Percentiles rank a stretch among this genome's conserved stretches.
Evolutionary conservation across 345 rosid genomes (phyloP).

Genomic region (Passiflora organensis): DNA sequence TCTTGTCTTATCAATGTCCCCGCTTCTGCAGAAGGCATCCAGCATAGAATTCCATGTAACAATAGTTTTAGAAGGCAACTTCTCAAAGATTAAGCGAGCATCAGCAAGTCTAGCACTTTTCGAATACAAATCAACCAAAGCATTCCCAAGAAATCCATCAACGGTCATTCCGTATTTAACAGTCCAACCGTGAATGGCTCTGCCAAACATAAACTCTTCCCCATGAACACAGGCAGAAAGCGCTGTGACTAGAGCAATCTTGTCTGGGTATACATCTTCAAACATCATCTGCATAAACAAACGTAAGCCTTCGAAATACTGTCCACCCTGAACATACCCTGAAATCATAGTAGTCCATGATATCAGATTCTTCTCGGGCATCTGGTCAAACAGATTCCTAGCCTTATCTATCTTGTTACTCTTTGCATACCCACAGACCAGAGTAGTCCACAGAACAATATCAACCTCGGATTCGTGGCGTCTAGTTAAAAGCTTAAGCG

Average conservation of each 20-base stretch:
- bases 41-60: conserved; percentile 25
- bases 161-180: not conserved
- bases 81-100: conserved; percentile 5
- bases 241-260: conserved; percentile 12
- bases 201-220: conserved; percentile 9
- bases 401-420: conserved; percentile 9
- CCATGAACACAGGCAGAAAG: conserved; percentile 17
- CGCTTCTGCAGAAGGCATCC: conserved; percentile 19
- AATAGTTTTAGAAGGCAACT: conserved; percentile 18
- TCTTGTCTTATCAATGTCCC: conserved; percentile 2
- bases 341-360: conserved; percentile 13
- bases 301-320: not conserved
- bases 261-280: conserved; percentile 11
- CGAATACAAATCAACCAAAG: conserved; percentile 12
- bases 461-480: not conserved
- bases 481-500: not conserved
- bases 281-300: conserved; percentile 9
- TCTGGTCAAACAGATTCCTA: conserved; percentile 10
- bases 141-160: conserved; percentile 22
- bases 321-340: conserved; percentile 5
- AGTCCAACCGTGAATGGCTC: conserved; percentile 1
- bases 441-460: conserved; percentile 7
- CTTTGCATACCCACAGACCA: conserved; percentile 7
- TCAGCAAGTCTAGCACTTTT: conserved; percentile 12
- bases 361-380: conserved; percentile 6